Evolutionary conservation across 75 land plant genomes (phyloP), one percentile per base, ranked within the genome.

Genomic region (Pinus tabuliformis): DNA sequence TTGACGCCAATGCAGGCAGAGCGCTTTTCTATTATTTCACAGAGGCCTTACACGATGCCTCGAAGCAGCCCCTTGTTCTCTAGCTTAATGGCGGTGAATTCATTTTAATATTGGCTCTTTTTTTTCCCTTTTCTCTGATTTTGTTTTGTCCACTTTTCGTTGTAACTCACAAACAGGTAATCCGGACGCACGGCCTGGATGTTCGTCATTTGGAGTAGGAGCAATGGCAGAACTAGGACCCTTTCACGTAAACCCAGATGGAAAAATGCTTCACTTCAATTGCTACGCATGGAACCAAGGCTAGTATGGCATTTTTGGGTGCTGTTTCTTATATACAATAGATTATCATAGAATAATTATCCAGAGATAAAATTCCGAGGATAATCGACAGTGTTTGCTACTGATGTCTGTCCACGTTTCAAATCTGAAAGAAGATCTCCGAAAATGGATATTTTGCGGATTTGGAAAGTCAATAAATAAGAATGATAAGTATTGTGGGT

Each of bases 21-120:
- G 94, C 94, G 21, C 80, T 91, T 36, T 91, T 91, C 72, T 91
- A 91, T 70, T 91, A 92, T 88, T 71, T 91, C 5, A 24, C 39
- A 16, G 92, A 91, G 88, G 73, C 92, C 22, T 83, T 81, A 39
- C 33, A 76, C 0, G 22, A 52, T n/a, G 9, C 77, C 3, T 65
- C 81, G 17, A 70, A 73, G 11, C 78, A 77, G 33, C 89, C 91
- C 22, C 77, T 87, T 61, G 78, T 89, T 15, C 78, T 89, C 62
- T 89, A 89, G 91, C 89, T 89, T 18, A 89, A 89, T 81, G 91
- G 91, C 76, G 88, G 88, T 86, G 65, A 52, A 18, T 18, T 49
- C 54, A 49, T 49, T 49, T 49, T 49, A 9, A 9, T 30, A 21
- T 64, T 37, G 58, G 42, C 6, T 16, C 22, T 37, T 16, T 52